Evolutionary conservation across 345 rosid species (phyloP).

Genomic region (Linum lewisii): DNA sequence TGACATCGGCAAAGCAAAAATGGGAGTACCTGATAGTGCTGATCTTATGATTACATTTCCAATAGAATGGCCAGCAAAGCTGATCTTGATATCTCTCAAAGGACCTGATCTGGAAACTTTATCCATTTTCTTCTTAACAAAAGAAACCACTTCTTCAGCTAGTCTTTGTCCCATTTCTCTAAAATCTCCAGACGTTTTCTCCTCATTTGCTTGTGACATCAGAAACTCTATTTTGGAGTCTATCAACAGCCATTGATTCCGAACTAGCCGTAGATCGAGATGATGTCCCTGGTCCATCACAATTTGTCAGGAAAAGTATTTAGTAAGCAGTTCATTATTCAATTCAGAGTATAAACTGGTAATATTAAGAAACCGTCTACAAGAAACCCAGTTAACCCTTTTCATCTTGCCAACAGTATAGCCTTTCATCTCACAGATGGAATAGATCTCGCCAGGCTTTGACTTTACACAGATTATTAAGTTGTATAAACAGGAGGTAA

Average conservation of each 20-base stretch:
- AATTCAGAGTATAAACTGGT: neutral
- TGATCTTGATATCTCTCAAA: conserved; percentile 60
- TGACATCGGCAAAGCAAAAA: conserved; percentile 9
- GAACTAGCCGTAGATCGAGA: conserved; percentile 82
- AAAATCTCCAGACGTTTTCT: conserved; percentile 84
- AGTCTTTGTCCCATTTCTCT: conserved; percentile 91
- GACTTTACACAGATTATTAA: neutral
- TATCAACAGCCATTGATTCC: conserved; percentile 94
- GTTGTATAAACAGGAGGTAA: neutral
- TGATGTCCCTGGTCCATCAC: conserved; percentile 68
- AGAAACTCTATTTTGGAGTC: conserved; percentile 84
- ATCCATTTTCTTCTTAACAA: conserved; percentile 66
- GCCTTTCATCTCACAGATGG: neutral
- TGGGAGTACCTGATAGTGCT: conserved; percentile 61
- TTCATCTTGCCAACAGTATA: neutral
- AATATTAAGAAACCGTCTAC: neutral
- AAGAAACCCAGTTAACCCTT: no score
- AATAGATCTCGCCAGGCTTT: neutral
- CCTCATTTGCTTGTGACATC: conserved; percentile 90
- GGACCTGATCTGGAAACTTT: conserved; percentile 51
- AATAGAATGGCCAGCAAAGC: conserved; percentile 95
- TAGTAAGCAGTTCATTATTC: neutral
- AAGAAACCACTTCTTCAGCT: conserved; percentile 77
- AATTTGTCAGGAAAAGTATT: neutral
- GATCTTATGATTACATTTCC: conserved; percentile 86